Evolutionary conservation across 257 asterid species (phyloP).

Genomic region (Solanum pinnatisectum): DNA sequence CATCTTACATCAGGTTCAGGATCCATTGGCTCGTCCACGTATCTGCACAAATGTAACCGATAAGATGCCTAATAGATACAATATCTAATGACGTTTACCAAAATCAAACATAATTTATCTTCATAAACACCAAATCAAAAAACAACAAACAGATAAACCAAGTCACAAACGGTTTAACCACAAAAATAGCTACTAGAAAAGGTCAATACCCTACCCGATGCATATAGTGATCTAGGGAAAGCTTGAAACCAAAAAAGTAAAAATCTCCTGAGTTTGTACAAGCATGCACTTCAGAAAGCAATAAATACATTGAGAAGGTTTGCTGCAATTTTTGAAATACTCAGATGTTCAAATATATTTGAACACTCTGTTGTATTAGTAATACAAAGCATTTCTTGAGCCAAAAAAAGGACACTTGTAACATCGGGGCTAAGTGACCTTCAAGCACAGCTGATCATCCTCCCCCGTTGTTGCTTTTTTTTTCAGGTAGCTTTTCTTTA

Average conservation of each 20-base stretch:
- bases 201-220: background rate
- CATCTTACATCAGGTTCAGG: slow-evolving; percentile 70
- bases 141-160: background rate
- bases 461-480: background rate
- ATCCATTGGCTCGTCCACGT: slow-evolving; percentile 79
- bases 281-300: background rate
- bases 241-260: background rate
- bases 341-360: background rate
- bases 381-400: background rate
- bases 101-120: background rate
- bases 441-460: background rate
- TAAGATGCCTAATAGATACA: background rate
- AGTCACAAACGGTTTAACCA: background rate
- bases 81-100: background rate
- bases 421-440: background rate
- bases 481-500: background rate
- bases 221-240: background rate
- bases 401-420: background rate
- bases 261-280: background rate
- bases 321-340: background rate
- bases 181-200: background rate
- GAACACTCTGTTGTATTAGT: background rate
- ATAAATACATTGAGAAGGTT: background rate
- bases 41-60: slow-evolving; percentile 21
- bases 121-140: background rate